Evolutionary conservation across 1,284 basidiomycete genomes (phyloP).

Genomic region (Phellopilus nigrolimitatus): DNA sequence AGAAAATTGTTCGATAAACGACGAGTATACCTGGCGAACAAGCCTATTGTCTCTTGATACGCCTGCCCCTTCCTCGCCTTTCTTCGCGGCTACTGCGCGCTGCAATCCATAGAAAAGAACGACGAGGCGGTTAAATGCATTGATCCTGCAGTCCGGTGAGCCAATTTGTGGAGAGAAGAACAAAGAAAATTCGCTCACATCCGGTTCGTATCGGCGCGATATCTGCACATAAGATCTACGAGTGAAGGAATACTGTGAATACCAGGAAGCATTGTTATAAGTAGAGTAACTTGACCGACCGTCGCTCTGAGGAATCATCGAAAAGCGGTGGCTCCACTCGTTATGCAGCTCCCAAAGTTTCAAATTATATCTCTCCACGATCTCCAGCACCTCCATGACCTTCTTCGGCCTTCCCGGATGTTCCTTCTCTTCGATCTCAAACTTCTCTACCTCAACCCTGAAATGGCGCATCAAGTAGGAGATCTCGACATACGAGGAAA

Average conservation of each 20-base stretch:
- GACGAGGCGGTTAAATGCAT: slow-evolving; percentile 47
- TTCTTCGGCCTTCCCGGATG: slow-evolving; percentile 24
- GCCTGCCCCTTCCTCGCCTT: slow-evolving; percentile 25
- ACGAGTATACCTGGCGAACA: slow-evolving; percentile 29
- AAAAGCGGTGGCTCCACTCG: slow-evolving; percentile 37
- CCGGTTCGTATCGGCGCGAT: slow-evolving; percentile 42
- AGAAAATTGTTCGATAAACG: neutral
- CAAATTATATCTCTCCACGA: slow-evolving; percentile 34
- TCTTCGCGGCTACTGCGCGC: slow-evolving; percentile 34
- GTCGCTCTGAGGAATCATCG: slow-evolving; percentile 32
- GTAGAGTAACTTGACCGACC: slow-evolving; percentile 29
- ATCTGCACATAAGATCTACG: slow-evolving; percentile 37
- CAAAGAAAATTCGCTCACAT: slow-evolving; percentile 32
- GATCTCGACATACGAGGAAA: slow-evolving; percentile 49
- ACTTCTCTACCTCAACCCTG: slow-evolving; percentile 28
- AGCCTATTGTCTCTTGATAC: slow-evolving; percentile 39
- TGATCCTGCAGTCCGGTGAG: slow-evolving; percentile 33
- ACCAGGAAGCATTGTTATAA: neutral
- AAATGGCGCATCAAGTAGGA: slow-evolving; percentile 45
- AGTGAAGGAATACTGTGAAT: neutral
- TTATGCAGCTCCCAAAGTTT: slow-evolving; percentile 33
- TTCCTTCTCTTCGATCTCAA: slow-evolving; percentile 30
- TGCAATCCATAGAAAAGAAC: slow-evolving; percentile 51
- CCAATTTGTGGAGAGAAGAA: neutral
- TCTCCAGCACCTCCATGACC: slow-evolving; percentile 10